Evolutionary conservation across 2,329 filamentous ascomycete species (phyloP), one percentile per base, ranked within the genome.

Genomic region (Cucurbitaria berberidis): DNA sequence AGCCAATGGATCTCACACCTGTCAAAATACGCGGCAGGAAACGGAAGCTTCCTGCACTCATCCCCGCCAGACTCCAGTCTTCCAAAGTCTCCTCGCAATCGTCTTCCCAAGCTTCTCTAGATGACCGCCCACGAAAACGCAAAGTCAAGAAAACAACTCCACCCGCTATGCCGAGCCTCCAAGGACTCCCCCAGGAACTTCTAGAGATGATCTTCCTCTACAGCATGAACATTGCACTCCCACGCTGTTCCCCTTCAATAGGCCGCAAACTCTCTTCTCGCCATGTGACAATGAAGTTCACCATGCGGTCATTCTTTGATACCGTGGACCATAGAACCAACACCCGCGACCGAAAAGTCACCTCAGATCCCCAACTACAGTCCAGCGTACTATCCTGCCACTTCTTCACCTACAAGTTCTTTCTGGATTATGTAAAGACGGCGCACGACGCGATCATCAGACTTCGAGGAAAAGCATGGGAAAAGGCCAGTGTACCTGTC

Each of bases 361-460:
- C 57, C 15, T 57, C 62, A 22, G 61, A 71, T 38, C 53, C 61
- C 3, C 13, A 5, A 0, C 26, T 69, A 2, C 72, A 75, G 45
- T 73, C 69, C 8, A 35, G 66, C 10, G 30, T 76, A 3, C 53
- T 76, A 0, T 48, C 63, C 24, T 71, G 68, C 24, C 67, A 62
- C 13, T 75, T 76, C 63, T 74, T 74, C 60, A 73, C 68, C 13
- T 75, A 63, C 63, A 45, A 65, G 3, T 76, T 74, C 50, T 75
- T 75, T 50, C 48, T 69, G 11, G 48, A 40, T 18, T 76, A 75
- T 35, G 70, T 73, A 19, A 38, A 63, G 7, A 65, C 60, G 45
- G 70, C 72, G 15, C 68, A 70, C 32, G 59, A 62, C 41, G 64
- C 65, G 10, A 57, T 69, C 56, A 53, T 71, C 32, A 62, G 61